Evolutionary conservation across 805 yeast species (phyloP).

Genomic region (Hanseniaspora nectarophila): DNA sequence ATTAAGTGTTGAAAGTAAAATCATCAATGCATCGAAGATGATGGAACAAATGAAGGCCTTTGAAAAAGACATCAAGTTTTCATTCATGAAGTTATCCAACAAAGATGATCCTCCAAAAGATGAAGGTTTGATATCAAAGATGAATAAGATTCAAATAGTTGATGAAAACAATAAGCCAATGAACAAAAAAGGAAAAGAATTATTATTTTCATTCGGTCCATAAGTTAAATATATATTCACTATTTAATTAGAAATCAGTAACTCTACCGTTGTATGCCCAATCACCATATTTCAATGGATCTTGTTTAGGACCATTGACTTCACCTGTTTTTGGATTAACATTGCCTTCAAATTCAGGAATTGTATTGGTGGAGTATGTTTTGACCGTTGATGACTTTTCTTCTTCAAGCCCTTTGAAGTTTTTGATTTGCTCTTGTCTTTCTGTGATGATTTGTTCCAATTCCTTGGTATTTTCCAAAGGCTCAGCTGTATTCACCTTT

Average conservation of each 20-base stretch:
- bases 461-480: slow-evolving; percentile 45
- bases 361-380: slow-evolving; percentile 42
- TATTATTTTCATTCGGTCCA: not conserved
- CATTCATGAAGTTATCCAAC: not conserved
- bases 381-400: not conserved
- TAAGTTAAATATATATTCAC: not conserved
- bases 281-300: slow-evolving; percentile 82
- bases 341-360: slow-evolving; percentile 93
- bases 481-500: slow-evolving; percentile 9
- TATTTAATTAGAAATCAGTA: slow-evolving; percentile 59
- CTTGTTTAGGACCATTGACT: slow-evolving; percentile 94
- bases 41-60: not conserved
- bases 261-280: slow-evolving; percentile 94
- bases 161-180: not conserved
- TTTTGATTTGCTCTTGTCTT: slow-evolving; percentile 64
- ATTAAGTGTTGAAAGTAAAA: not conserved
- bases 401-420: slow-evolving; percentile 42
- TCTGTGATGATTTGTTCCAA: slow-evolving; percentile 71
- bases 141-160: not conserved
- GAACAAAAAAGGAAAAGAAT: not conserved
- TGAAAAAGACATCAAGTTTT: not conserved
- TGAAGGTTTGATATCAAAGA: not conserved
- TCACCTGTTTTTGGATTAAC: slow-evolving; percentile 90
- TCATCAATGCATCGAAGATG: not conserved
- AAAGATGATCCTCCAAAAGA: not conserved